These are phyloP conservation scores for Saussurea involucrata DNA, from an alignment of 129 eudicot species.

Conservation along the genomic window DNA sequence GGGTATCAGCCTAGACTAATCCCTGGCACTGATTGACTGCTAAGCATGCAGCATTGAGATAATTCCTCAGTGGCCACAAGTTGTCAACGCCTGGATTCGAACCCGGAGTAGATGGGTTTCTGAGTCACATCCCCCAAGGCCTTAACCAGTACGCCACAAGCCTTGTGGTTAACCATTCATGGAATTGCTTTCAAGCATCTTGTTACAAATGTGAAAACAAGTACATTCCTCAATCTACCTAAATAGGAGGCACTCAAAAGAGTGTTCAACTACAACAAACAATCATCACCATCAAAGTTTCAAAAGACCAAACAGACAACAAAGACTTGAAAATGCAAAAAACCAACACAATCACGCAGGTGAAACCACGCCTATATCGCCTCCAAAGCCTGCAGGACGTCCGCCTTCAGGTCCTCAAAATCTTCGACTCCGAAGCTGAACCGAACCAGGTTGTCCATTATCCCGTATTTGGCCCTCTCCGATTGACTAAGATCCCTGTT, in stretches of 20 bases:
- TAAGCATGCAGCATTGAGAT: no score
- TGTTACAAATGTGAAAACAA: neutral
- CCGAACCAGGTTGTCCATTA: slow-evolving; percentile 77
- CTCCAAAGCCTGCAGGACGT: slow-evolving; percentile 82
- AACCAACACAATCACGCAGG: slow-evolving; percentile 27
- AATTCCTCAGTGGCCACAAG: no score
- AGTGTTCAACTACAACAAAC: slow-evolving; percentile 9
- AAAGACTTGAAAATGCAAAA: neutral
- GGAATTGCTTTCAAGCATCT: neutral
- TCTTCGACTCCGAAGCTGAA: slow-evolving; percentile 93
- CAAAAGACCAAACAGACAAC: neutral
- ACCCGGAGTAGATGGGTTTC: no score
- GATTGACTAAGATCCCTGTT: slow-evolving; percentile 78
- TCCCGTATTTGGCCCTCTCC: slow-evolving; percentile 79
- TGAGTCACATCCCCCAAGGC: no score
- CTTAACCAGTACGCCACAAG: no score
- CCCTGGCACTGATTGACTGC: no score
- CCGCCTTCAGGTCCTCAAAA: slow-evolving; percentile 70
- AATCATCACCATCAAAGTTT: neutral
- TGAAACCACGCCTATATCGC: slow-evolving; percentile 46
- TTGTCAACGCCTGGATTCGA: no score
- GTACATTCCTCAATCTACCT: slow-evolving; percentile 4
- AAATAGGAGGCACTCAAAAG: neutral
- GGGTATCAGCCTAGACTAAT: no score
- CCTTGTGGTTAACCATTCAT: neutral